These are phyloP conservation scores for Globisporangium emineosum DNA, from an alignment of 352 stramenopile genomes.

Conservation along the genomic window DNA sequence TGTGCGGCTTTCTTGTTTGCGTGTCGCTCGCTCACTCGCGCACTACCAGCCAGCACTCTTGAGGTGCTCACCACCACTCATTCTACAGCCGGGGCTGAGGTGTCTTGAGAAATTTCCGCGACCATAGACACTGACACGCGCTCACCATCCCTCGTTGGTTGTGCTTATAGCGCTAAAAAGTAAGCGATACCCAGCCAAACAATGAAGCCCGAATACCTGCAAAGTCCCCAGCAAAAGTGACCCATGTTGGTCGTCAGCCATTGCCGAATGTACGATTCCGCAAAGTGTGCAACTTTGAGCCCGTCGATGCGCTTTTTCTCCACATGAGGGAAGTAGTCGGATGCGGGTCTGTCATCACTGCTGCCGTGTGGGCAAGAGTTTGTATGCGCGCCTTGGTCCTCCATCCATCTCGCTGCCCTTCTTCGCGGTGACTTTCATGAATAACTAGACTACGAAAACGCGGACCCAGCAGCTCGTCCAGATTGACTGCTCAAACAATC, in stretches of 20 bases:
- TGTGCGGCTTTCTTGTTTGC: background rate
- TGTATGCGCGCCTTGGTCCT: background rate
- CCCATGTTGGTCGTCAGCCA: background rate
- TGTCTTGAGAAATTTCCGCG: background rate
- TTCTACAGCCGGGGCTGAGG: background rate
- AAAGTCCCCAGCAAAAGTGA: too few relatives aligned
- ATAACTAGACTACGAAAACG: too few relatives aligned
- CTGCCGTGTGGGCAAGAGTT: background rate
- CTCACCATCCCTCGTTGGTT: background rate
- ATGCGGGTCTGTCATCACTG: background rate
- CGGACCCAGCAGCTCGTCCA: too few relatives aligned
- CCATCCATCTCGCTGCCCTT: background rate
- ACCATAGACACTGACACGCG: background rate
- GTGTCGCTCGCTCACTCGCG: background rate
- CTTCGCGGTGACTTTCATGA: too few relatives aligned
- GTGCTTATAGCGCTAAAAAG: background rate
- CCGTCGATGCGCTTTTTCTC: constrained; percentile 1
- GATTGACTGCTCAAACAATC: too few relatives aligned
- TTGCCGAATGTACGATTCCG: background rate
- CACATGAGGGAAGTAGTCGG: background rate
- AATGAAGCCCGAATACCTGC: background rate
- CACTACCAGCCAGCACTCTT: background rate
- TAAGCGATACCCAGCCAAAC: background rate
- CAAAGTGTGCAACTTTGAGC: constrained; percentile 1
- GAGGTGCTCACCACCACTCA: too few relatives aligned